phyloP scores from a whole-genome alignment of 225 moss, liverwort and hornwort species.

The Rhytidiadelphus loreus region DNA sequence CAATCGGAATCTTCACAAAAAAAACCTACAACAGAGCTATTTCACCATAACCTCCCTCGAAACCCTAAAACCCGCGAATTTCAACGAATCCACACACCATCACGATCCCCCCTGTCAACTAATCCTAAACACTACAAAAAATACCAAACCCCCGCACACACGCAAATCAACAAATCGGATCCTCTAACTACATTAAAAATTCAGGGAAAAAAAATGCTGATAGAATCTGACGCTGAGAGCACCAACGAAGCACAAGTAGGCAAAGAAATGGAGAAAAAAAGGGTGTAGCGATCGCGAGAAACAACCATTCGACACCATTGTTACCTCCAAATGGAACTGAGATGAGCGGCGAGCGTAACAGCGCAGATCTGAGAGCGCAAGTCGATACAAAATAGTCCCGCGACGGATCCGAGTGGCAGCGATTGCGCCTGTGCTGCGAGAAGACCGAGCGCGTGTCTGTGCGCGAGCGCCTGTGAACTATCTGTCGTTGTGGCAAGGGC shows the following conservation, averaged over 20 bases:
- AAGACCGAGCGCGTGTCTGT: neutral
- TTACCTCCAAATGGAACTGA: slow-evolving; percentile 6
- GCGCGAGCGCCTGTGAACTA: neutral
- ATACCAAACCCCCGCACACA: neutral
- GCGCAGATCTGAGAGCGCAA: neutral
- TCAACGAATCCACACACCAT: neutral
- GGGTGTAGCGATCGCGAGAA: neutral
- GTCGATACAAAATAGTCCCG: neutral
- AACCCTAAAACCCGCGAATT: neutral
- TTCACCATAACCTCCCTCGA: neutral
- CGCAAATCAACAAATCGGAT: neutral
- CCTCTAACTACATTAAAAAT: neutral
- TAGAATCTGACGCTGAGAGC: neutral
- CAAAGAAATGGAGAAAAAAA: neutral
- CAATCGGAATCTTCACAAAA: neutral
- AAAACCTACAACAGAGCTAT: neutral
- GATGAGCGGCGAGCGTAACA: neutral
- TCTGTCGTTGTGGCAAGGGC: neutral
- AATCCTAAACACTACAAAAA: neutral
- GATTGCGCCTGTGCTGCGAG: neutral
- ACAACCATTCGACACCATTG: neutral
- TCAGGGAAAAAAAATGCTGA: too few species aligned
- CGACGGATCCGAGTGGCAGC: neutral
- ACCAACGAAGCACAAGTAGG: neutral
- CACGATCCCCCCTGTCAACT: neutral